Conservation (phyloP, 1,139 yeast genomes). For the Magnusiomyces tetraspermus region DNA sequence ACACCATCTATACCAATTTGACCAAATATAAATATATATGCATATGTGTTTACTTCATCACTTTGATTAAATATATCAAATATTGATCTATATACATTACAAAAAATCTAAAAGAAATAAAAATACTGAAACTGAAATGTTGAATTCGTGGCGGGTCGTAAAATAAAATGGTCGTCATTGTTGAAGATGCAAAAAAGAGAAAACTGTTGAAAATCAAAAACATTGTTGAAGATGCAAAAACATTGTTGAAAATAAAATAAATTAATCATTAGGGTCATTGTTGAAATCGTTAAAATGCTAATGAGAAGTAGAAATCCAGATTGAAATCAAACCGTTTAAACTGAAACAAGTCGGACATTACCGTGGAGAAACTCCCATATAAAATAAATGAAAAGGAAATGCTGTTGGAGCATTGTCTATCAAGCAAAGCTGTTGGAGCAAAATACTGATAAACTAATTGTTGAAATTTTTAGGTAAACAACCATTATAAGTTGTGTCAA, state of each 20-base stretch:
- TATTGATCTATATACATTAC: background rate
- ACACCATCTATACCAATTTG: no score
- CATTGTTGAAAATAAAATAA: no score
- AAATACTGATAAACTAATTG: background rate
- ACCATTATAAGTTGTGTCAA: background rate
- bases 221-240: no score
- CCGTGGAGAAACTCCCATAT: background rate
- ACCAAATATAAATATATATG: no score
- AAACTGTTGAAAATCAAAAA: no score
- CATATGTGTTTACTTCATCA: no score
- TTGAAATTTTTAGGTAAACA: background rate
- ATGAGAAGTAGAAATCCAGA: no score
- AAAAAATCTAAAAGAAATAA: no score
- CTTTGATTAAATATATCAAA: no score
- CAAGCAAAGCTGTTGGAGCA: background rate
- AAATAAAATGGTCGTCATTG: background rate
- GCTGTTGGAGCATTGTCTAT: background rate
- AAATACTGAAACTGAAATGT: background rate
- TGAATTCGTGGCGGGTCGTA: background rate
- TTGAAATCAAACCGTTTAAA: no score
- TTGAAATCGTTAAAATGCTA: background rate
- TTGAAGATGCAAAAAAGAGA: background rate
- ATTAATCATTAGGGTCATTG: no score
- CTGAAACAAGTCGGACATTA: no score
- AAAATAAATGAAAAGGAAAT: background rate